A percentile compares a stretch with the other conserved stretches of the same genome.
Evolutionary conservation across 2,329 filamentous ascomycete genomes (phyloP).

Genomic region (Botrytis squamosa): DNA sequence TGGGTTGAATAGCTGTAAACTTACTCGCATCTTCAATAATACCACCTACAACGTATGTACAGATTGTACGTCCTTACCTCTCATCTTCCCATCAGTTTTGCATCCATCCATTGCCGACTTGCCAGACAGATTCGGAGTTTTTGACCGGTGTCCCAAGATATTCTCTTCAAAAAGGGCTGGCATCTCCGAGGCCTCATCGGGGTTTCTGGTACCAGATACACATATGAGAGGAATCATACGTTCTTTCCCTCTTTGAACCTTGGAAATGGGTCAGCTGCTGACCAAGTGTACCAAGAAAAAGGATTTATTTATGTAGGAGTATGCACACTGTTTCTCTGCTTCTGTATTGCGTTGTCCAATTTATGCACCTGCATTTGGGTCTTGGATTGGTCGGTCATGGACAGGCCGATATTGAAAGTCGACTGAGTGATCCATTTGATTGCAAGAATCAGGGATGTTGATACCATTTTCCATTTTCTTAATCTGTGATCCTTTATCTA

Average conservation of each 20-base stretch:
- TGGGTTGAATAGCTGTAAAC: neutral
- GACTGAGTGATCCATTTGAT: neutral
- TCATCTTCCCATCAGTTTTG: neutral
- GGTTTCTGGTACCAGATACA: neutral
- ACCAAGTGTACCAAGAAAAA: neutral
- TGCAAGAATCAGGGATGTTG: constrained; percentile 13
- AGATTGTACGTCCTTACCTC: neutral
- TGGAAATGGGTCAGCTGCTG: constrained; percentile 6
- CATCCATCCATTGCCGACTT: neutral
- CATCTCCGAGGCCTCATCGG: neutral
- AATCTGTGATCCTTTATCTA: neutral
- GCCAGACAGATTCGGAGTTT: neutral
- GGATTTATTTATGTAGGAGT: neutral
- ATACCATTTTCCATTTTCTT: neutral
- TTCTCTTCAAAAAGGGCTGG: neutral
- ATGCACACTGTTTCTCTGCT: neutral
- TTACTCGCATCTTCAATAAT: neutral
- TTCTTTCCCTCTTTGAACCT: neutral
- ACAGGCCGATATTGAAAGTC: neutral
- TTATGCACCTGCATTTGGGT: neutral
- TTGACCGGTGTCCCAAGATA: neutral
- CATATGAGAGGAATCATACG: neutral
- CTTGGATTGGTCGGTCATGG: neutral
- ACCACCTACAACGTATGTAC: neutral
- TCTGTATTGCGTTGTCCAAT: neutral